Evolutionary conservation across 441 rosid genomes (phyloP).

Genomic region (Corymbia citriodora): DNA sequence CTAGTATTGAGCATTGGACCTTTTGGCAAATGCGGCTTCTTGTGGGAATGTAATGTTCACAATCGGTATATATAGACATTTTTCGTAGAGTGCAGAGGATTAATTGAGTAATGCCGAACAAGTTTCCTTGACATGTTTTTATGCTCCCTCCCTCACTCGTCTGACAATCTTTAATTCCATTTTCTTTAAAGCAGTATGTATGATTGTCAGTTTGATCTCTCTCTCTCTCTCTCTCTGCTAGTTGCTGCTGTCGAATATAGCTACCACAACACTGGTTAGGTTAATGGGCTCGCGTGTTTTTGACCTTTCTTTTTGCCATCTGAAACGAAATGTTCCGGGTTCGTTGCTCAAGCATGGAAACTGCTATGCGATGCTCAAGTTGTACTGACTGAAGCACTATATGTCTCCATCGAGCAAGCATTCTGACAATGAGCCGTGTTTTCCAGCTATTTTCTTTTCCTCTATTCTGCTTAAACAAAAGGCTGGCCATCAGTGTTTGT

Average conservation of each 20-base stretch:
- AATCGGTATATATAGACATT: neutral
- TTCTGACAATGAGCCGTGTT: neutral
- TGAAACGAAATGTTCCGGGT: neutral
- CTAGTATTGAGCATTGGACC: neutral
- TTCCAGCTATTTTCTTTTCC: neutral
- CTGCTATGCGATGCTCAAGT: neutral
- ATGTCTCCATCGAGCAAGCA: neutral
- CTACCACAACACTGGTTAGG: neutral
- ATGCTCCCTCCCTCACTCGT: neutral
- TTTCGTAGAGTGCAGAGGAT: neutral
- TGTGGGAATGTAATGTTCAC: neutral
- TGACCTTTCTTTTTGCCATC: neutral
- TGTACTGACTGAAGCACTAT: neutral
- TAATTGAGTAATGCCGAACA: neutral
- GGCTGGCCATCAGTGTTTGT: neutral
- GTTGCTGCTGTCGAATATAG: neutral
- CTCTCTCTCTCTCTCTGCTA: neutral
- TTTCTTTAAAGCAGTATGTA: neutral
- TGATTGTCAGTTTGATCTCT: neutral
- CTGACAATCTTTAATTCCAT: neutral
- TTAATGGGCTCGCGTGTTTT: neutral
- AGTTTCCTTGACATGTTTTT: neutral
- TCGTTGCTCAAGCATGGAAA: neutral
- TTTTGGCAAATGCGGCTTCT: neutral
- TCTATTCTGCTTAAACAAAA: neutral